Conservation (phyloP, 176 grass and related monocot genomes). For the Carex cristatella region DNA sequence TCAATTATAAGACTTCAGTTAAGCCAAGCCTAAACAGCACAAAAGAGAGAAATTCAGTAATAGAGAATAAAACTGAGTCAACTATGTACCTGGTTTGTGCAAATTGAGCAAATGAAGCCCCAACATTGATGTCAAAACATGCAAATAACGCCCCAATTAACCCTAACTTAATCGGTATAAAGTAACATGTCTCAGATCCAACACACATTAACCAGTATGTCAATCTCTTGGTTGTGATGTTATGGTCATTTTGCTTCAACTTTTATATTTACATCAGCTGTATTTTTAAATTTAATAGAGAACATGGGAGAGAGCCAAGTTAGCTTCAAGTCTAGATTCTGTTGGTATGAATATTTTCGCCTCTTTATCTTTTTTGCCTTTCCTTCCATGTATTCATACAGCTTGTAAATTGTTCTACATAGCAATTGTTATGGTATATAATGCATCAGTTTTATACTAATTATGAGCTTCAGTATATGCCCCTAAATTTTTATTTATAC, state of each 20-base stretch:
- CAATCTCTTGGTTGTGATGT: neutral
- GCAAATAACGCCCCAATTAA: neutral
- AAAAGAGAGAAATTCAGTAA: neutral
- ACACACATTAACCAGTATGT: neutral
- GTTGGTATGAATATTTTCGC: constrained; percentile 37
- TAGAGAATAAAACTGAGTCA: neutral
- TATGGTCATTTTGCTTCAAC: neutral
- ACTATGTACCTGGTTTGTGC: neutral
- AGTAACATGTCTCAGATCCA: neutral
- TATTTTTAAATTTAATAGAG: constrained; percentile 35
- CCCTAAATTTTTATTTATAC: no score
- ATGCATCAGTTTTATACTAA: neutral
- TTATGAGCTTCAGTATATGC: neutral
- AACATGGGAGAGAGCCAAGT: constrained; percentile 94
- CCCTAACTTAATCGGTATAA: neutral
- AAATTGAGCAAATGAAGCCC: neutral
- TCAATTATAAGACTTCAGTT: neutral
- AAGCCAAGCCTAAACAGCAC: neutral
- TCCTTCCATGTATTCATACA: neutral
- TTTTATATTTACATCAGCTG: neutral
- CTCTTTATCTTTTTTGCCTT: neutral
- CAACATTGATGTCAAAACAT: neutral
- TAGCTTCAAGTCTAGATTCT: constrained; percentile 71
- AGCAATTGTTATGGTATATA: neutral
- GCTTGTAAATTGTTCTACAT: neutral